A percentile compares a stretch with the other conserved stretches of the same genome.
These are phyloP conservation scores for Zelonia costaricensis DNA, from an alignment of 208 protist species.

Conservation along the genomic window DNA sequence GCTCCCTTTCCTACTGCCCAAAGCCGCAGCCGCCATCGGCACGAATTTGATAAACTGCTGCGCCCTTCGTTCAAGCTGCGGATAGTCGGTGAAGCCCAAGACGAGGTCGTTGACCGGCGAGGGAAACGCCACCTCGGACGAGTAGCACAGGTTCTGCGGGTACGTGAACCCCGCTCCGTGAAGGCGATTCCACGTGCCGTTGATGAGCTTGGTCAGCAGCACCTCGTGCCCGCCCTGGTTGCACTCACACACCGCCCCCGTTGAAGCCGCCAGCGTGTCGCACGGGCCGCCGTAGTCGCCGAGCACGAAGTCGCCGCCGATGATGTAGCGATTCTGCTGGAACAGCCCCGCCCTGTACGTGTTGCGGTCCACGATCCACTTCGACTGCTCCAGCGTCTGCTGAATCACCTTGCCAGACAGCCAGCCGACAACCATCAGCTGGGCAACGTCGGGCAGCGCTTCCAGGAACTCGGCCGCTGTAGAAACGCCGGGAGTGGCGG, in stretches of 20 bases:
- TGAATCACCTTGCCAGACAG: constrained; percentile 29
- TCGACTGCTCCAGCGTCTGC: constrained; percentile 16
- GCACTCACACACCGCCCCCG: constrained; percentile 45
- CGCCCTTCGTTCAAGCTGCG: neutral
- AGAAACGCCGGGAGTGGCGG: neutral
- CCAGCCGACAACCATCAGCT: constrained; percentile 51
- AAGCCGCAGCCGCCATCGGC: neutral
- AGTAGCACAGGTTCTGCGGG: constrained; percentile 6
- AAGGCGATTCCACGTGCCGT: neutral
- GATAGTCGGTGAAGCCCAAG: neutral
- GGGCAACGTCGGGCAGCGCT: neutral
- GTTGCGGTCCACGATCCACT: constrained; percentile 13
- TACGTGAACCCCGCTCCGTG: neutral
- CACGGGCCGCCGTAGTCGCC: constrained; percentile 58
- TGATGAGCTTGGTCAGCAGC: neutral
- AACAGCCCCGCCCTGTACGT: constrained; percentile 37
- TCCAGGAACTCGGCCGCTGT: neutral
- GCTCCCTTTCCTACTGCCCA: neutral
- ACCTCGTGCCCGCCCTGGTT: constrained; percentile 21
- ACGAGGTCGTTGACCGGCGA: neutral
- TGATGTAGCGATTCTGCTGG: constrained; percentile 47
- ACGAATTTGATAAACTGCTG: neutral
- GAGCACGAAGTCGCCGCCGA: constrained; percentile 51
- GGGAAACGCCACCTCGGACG: neutral
- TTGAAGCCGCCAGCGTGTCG: neutral